Evolutionary conservation across 257 asterid species (phyloP), one percentile per base, ranked within the genome.

Genomic region (Buddleja alternifolia): DNA sequence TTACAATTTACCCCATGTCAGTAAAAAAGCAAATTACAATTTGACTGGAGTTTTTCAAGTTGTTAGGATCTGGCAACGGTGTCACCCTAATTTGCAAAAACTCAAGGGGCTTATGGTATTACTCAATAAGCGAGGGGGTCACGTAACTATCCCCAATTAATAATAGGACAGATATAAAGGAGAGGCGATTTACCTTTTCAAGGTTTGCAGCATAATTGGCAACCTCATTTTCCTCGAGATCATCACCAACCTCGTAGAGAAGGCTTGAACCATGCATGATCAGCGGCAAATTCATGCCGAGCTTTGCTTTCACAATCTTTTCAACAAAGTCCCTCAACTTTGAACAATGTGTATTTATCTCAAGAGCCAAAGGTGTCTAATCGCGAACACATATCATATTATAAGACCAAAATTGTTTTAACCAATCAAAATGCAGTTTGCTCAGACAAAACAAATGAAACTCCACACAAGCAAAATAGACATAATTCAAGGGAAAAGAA

Each of bases 231-330:
- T 87, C 87, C 69, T 84, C 99, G 54, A 94, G 98, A 86, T 89
- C 98, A 73, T 92, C 98, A 51, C 99, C 99, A 78, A 80, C 94
- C 82, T 94, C 99, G 63, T 94, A 94, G 23, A 94, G 97, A 65
- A 94, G 98, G 67, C 88, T 75, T 10, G 84, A 67, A 65, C 93
- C 97, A 69, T 75, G 98, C 99, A 94, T 89, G 73, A 94, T 87
- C 73, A 91, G 44, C 20, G 99, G 99, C 42, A 79, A 77, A 82
- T 60, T 86, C 97, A 94, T 94, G 69, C 98, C 97, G 73, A 94
- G 99, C 78, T 88, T 92, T 37, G 93, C 87, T 78, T 78, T 83
- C 72, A 94, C 97, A 67, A 94, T 82, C 86, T 85, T 94, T 70
- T 94, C 96, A 60, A 94, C 96, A 34, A 94, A 10, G 72, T 94